A percentile compares a stretch with the other conserved stretches of the same genome.
Conservation (phyloP, 352 stramenopile species). For the Phytophthora capsici region DNA sequence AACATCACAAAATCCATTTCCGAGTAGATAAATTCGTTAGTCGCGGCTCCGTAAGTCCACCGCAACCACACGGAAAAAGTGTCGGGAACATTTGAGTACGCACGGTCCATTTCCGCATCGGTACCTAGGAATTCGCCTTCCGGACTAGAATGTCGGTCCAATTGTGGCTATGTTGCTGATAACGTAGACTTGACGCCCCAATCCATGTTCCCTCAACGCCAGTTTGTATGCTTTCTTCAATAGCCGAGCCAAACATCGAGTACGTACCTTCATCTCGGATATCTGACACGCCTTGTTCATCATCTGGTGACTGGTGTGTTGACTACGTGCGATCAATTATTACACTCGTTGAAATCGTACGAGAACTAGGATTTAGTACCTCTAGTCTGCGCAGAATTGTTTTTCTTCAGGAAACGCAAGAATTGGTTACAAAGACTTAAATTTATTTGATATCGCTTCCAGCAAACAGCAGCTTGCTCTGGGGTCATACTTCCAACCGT, state of each 20-base stretch:
- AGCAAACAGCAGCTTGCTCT: not conserved
- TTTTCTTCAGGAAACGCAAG: not conserved
- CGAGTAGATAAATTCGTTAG: slow-evolving; percentile 14
- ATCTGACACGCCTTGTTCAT: not conserved
- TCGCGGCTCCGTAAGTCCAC: slow-evolving; percentile 25
- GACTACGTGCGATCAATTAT: too few relatives aligned
- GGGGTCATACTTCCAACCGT: not conserved
- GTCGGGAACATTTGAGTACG: slow-evolving; percentile 25
- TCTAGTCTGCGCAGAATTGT: not conserved
- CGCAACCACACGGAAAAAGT: slow-evolving; percentile 32
- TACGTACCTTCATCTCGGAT: slow-evolving; percentile 1
- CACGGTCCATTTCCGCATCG: not conserved
- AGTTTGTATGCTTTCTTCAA: not conserved
- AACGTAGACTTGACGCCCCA: not conserved
- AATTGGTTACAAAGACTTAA: not conserved
- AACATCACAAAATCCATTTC: slow-evolving; percentile 24
- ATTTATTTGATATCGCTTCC: not conserved
- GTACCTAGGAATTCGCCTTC: slow-evolving; percentile 1
- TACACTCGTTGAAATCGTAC: too few relatives aligned
- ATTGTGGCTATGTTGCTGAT: not conserved
- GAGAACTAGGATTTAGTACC: not conserved
- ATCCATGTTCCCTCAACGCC: not conserved
- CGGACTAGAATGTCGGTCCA: slow-evolving; percentile 1
- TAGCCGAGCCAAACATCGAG: not conserved
- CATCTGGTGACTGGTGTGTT: too few relatives aligned